Percentiles rank a stretch among this genome's conserved stretches.
Evolutionary conservation across 2,329 filamentous ascomycete genomes (phyloP).

Genomic region (Colletotrichum salicis): DNA sequence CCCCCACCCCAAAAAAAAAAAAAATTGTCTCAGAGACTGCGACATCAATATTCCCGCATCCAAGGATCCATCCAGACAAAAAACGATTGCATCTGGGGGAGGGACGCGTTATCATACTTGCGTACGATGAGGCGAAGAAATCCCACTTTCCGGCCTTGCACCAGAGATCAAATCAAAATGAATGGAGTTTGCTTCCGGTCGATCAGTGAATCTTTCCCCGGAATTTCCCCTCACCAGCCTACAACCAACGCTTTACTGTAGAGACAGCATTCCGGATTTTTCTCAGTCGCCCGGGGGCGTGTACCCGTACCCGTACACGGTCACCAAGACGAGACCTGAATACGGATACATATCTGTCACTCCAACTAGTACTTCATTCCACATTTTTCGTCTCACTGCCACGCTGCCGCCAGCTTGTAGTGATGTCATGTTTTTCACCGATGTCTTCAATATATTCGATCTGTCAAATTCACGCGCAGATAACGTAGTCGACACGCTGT

Average conservation of each 20-base stretch:
- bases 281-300: neutral
- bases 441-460: neutral
- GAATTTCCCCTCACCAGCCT: slow-evolving; percentile 6
- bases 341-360: neutral
- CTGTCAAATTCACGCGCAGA: neutral
- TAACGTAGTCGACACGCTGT: neutral
- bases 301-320: neutral
- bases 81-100: neutral
- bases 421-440: slow-evolving; percentile 23
- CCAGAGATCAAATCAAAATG: neutral
- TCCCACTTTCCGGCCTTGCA: neutral
- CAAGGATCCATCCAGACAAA: neutral
- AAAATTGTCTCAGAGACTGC: too few species aligned
- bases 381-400: slow-evolving; percentile 4
- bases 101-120: neutral
- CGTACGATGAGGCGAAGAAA: neutral
- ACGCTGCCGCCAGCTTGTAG: neutral
- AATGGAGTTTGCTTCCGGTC: slow-evolving; percentile 11
- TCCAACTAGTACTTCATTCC: neutral
- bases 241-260: neutral
- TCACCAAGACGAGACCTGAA: neutral
- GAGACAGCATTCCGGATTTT: slow-evolving; percentile 13
- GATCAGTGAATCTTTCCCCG: neutral
- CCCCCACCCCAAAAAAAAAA: too few species aligned
- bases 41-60: neutral